phyloP scores from a whole-genome alignment of 805 yeast species.

The Cyberlindnera euphorbiae region DNA sequence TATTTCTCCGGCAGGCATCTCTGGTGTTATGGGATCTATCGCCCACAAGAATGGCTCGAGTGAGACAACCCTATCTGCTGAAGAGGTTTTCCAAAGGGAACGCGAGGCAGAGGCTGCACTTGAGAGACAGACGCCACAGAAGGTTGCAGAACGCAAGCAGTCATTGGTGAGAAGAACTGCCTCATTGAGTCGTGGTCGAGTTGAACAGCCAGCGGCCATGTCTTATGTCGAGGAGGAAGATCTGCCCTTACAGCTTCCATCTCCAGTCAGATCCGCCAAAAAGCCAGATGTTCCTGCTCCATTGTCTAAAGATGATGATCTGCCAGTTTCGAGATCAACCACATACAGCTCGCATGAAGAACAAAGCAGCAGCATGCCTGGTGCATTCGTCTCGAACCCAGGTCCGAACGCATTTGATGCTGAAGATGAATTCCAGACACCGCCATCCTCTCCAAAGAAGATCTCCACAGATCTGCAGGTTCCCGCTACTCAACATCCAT shows the following conservation, averaged over 20 bases:
- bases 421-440: conserved; percentile 16
- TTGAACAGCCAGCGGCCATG: not conserved
- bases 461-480: not conserved
- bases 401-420: not conserved
- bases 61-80: conserved; percentile 15
- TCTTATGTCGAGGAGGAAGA: conserved; percentile 22
- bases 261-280: conserved; percentile 23
- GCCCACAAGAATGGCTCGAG: conserved; percentile 1
- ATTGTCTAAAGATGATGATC: conserved; percentile 7
- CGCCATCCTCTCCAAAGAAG: conserved; percentile 10
- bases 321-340: no score
- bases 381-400: conserved; percentile 7
- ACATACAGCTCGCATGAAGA: no score
- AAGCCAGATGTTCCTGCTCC: conserved; percentile 21
- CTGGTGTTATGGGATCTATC: not conserved
- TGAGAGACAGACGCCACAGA: conserved; percentile 10
- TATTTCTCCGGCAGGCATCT: not conserved
- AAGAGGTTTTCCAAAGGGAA: conserved; percentile 23
- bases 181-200: not conserved
- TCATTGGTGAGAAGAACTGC: not conserved
- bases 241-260: conserved; percentile 26
- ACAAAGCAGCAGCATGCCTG: conserved; percentile 4
- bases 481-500: not conserved
- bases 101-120: conserved; percentile 8
- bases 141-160: conserved; percentile 5